Evolutionary conservation across 257 asterid genomes (phyloP).

Genomic region (Solanum pennellii): DNA sequence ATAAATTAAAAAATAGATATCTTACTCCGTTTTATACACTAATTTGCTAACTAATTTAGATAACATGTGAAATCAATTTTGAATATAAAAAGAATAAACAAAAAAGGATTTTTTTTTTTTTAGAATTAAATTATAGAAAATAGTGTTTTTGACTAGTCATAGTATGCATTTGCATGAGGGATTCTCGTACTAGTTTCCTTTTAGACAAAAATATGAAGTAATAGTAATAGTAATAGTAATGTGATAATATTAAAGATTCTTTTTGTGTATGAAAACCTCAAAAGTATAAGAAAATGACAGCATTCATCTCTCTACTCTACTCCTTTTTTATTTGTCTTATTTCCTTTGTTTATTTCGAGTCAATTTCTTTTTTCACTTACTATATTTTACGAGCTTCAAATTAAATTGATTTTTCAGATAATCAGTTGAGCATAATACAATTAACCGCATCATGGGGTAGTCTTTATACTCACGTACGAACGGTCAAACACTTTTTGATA

Average conservation of each 20-base stretch:
- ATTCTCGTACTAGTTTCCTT: constrained; percentile 44
- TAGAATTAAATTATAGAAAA: neutral
- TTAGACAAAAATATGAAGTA: constrained; percentile 1
- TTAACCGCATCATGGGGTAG: too few species aligned
- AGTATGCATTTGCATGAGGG: neutral
- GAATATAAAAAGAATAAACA: neutral
- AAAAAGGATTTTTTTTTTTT: too few species aligned
- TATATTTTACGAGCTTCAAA: neutral
- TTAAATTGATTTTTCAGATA: neutral
- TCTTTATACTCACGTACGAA: too few species aligned
- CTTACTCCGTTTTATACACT: neutral
- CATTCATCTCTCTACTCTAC: neutral
- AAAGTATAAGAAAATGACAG: constrained; percentile 32
- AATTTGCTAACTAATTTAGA: neutral
- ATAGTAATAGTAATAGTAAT: neutral
- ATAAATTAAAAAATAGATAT: neutral
- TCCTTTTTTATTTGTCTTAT: neutral
- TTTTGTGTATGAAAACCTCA: neutral
- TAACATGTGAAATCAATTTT: neutral
- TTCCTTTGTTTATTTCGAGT: neutral
- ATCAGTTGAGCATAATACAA: too few species aligned
- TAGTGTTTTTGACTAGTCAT: neutral
- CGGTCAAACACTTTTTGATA: too few species aligned
- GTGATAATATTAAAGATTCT: neutral
- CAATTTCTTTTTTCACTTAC: fast-evolving